These are phyloP conservation scores for Ophiostoma himal-ulmi DNA, from an alignment of 2,329 filamentous ascomycete species.

Conservation along the genomic window DNA sequence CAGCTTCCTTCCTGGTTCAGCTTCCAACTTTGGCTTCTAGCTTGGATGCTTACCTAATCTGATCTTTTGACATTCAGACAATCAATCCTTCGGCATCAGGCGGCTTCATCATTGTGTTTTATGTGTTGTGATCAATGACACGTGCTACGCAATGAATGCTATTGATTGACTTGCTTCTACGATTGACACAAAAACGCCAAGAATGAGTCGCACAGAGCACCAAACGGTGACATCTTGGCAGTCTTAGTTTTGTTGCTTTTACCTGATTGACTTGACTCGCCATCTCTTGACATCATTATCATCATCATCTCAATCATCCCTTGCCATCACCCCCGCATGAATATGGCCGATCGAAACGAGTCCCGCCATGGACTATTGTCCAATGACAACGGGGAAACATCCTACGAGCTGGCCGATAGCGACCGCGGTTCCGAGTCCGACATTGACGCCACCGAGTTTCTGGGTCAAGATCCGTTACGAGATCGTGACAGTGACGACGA, in stretches of 20 bases:
- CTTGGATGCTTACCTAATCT: too few species aligned
- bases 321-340: not conserved
- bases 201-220: not conserved
- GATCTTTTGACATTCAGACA: too few species aligned
- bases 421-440: conserved; percentile 27
- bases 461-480: conserved; percentile 27
- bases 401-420: conserved; percentile 25
- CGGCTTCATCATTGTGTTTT: not conserved
- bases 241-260: not conserved
- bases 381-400: not conserved
- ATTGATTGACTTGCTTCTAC: not conserved
- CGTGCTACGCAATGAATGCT: not conserved
- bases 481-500: not conserved
- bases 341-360: not conserved
- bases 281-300: too few species aligned
- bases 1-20: not conserved
- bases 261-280: not conserved
- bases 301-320: not conserved
- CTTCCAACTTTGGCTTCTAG: not conserved
- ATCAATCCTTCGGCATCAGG: not conserved
- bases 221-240: conserved; percentile 3
- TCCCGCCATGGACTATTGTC: conserved; percentile 17
- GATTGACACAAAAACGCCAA: not conserved
- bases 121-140: not conserved
- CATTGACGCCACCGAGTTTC: conserved; percentile 33